Percentiles rank a stretch among this genome's conserved stretches.
phyloP scores from a whole-genome alignment of 2,329 filamentous ascomycete genomes.

The Emericellopsis cladophorae region DNA sequence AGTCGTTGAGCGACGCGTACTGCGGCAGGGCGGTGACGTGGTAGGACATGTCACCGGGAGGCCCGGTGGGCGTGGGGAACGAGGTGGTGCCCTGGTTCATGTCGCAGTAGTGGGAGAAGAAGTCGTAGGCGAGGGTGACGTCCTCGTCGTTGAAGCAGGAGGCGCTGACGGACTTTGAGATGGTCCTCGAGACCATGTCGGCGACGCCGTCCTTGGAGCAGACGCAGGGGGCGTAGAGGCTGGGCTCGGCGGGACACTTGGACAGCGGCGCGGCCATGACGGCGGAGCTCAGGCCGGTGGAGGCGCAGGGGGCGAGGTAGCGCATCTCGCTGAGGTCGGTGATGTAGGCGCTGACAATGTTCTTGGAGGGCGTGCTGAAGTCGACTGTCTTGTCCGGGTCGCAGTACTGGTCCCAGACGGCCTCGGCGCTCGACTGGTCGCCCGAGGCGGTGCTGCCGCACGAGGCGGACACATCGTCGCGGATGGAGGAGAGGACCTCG shows the following conservation, averaged over 20 bases:
- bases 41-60: conserved; percentile 42
- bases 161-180: conserved; percentile 27
- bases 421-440: conserved; percentile 28
- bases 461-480: conserved; percentile 22
- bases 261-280: conserved; percentile 10
- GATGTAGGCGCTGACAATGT: conserved; percentile 31
- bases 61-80: conserved; percentile 30
- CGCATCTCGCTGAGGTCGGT: conserved; percentile 31
- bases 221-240: conserved; percentile 34
- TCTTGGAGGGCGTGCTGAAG: conserved; percentile 27
- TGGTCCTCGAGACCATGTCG: conserved; percentile 23
- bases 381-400: conserved; percentile 22
- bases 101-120: conserved; percentile 39
- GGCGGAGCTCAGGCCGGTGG: conserved; percentile 14
- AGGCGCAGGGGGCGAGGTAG: conserved; percentile 25
- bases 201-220: conserved; percentile 39
- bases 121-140: conserved; percentile 32
- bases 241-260: conserved; percentile 24
- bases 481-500: conserved; percentile 23
- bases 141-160: conserved; percentile 32
- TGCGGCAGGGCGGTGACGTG: conserved; percentile 37
- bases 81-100: conserved; percentile 34
- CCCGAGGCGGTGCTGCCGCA: conserved; percentile 34
- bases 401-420: conserved; percentile 34
- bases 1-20: conserved; percentile 28